A percentile compares a stretch with the other conserved stretches of the same genome.
phyloP scores from a whole-genome alignment of 768 basidiomycete species.

The Tulasnella sp. region DNA sequence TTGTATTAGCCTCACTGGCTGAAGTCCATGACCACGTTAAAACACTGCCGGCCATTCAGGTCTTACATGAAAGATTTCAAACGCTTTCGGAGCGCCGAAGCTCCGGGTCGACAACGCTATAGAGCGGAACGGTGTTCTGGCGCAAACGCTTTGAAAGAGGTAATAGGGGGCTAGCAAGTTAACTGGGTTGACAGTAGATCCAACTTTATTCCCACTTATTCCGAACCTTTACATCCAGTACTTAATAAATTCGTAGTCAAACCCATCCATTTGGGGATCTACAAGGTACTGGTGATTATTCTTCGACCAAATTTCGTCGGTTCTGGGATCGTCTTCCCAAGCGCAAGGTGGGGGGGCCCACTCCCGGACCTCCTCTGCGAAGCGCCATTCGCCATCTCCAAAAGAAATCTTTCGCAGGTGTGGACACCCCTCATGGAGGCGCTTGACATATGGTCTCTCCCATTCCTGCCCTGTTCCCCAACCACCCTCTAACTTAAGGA shows the following conservation, averaged over 20 bases:
- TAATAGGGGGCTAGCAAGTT: too few relatives aligned
- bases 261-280: too few relatives aligned
- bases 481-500: background rate
- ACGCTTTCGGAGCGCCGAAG: constrained; percentile 33
- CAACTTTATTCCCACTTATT: too few relatives aligned
- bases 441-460: background rate
- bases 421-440: background rate
- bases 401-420: background rate
- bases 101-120: constrained; percentile 33
- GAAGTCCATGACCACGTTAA: constrained; percentile 33
- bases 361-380: background rate
- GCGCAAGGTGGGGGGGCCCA: background rate
- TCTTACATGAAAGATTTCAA: constrained; percentile 28
- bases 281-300: too few relatives aligned
- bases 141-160: too few relatives aligned
- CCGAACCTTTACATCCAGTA: too few relatives aligned
- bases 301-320: too few relatives aligned
- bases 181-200: too few relatives aligned
- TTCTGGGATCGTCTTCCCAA: too few relatives aligned
- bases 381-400: background rate
- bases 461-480: background rate
- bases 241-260: too few relatives aligned
- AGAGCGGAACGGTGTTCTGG: too few relatives aligned
- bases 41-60: constrained; percentile 1
- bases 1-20: constrained; percentile 33